These are phyloP conservation scores for Candida cerambycidarum DNA, from an alignment of 805 yeast species.

Conservation along the genomic window DNA sequence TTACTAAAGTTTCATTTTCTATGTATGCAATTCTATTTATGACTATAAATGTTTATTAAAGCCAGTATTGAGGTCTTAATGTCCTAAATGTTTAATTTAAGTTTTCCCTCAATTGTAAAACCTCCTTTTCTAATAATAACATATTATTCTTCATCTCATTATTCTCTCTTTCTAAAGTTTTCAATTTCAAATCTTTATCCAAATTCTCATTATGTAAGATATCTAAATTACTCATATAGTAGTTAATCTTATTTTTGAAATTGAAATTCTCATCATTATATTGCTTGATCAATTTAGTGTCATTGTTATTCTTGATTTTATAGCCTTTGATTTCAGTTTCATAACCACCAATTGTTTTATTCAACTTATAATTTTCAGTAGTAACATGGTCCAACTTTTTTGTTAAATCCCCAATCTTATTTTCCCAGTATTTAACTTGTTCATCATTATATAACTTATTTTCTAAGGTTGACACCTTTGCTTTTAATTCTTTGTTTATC, in stretches of 20 bases:
- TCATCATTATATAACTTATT: constrained; percentile 48
- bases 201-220: constrained; percentile 37
- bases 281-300: constrained; percentile 47
- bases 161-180: constrained; percentile 56
- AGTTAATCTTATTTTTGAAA: constrained; percentile 50
- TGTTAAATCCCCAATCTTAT: constrained; percentile 54
- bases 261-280: constrained; percentile 61
- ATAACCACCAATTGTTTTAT: constrained; percentile 48
- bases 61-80: too few relatives aligned
- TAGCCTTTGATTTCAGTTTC: constrained; percentile 57
- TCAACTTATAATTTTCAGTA: constrained; percentile 49
- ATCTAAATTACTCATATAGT: constrained; percentile 38
- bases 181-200: constrained; percentile 45
- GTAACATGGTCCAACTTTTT: constrained; percentile 47
- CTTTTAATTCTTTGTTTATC: constrained; percentile 50
- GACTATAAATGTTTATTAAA: neutral
- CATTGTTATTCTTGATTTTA: constrained; percentile 51
- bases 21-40: constrained; percentile 9
- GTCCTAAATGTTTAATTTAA: too few relatives aligned
- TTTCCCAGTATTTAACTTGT: constrained; percentile 62
- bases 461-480: constrained; percentile 47
- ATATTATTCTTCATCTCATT: constrained; percentile 54
- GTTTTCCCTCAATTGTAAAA: constrained; percentile 50
- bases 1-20: neutral
- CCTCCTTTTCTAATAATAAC: constrained; percentile 54